These are phyloP conservation scores for Hibiscus syriacus DNA, from an alignment of 345 rosid species.

Conservation along the genomic window DNA sequence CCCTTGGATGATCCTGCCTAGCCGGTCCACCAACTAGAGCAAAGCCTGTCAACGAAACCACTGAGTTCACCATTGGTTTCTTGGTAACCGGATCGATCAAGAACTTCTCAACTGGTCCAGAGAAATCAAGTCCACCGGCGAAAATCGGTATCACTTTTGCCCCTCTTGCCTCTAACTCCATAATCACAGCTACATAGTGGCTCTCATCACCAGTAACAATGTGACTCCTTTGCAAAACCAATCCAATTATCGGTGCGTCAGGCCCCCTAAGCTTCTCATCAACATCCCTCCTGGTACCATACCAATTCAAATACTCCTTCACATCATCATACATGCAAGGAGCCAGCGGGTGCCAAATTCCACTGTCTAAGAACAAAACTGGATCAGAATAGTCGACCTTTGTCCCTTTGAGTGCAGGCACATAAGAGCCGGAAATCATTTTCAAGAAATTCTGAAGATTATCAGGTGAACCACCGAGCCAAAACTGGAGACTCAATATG, in stretches of 20 bases:
- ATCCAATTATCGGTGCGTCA: conserved; percentile 76
- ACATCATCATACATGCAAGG: conserved; percentile 91
- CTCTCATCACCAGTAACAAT: conserved; percentile 96
- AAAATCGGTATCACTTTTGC: conserved; percentile 93
- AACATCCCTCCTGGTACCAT: conserved; percentile 74
- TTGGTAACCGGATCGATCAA: conserved; percentile 61
- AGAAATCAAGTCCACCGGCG: conserved; percentile 91
- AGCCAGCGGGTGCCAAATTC: conserved; percentile 97
- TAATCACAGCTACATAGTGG: conserved; percentile 94
- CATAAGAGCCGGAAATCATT: conserved; percentile 86
- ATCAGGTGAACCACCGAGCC: conserved; percentile 98
- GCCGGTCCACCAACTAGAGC: conserved; percentile 99
- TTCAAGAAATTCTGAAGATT: conserved; percentile 92
- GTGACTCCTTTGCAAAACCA: conserved; percentile 93
- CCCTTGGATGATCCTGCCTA: conserved; percentile 97
- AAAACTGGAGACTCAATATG: conserved; percentile 91
- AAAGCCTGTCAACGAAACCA: conserved; percentile 78
- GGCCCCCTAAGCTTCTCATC: conserved; percentile 60
- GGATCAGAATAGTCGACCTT: conserved; percentile 83
- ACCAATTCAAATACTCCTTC: conserved; percentile 94
- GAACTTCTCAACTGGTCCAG: conserved; percentile 82
- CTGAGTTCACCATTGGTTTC: conserved; percentile 65
- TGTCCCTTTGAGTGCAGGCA: conserved; percentile 72
- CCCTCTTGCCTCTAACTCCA: conserved; percentile 97
- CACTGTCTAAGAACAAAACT: conserved; percentile 79